Evolutionary conservation across 768 basidiomycete species (phyloP), one percentile per base, ranked within the genome.

Genomic region (Lentinus tigrinus): DNA sequence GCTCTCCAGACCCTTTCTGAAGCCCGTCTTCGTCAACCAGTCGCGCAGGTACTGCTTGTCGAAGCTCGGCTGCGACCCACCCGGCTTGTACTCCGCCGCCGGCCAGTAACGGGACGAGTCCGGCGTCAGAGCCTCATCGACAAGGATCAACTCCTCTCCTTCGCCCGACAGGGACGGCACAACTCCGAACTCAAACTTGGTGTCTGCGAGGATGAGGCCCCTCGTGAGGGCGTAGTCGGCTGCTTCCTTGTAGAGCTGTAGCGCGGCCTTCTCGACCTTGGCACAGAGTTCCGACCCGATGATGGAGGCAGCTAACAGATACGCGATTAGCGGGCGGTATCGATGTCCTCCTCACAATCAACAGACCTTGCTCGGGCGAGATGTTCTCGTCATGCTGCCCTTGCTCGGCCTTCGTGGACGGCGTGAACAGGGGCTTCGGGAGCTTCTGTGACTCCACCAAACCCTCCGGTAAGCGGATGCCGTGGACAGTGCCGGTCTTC

Each of bases 61-160:
- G 67, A 97, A 98, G 68, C 93, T 93, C 19, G 88, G 84, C 73
- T 97, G 96, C 0, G 85, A 68, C 36, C 81, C 77, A 4, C 95
- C 97, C 3, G 85, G 78, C 28, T 74, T 73, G 73, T 97, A 98
- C 3, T 77, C 81, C 4, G 77, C 79, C 6, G 87, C 76, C 1
- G 95, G 92, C 97, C 97, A 98, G 77, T 98, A 99, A 31, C 96
- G 84, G 17, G 94, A 97, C 13, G 95, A 98, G 72, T 99, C 97
- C 19, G 96, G 95, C 0, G 97, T 98, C 52, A 99, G 82, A n/a
- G 91, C 83, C 70, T 99, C 97, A 72, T 99, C 97, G 63, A 98
- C 88, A 47, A 98, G 82, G 61, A 96, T 91, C 23, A 98, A 78
- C 24, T 83, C 78, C 64, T 70, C 70, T 6, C 64, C 47, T 36